phyloP scores from a whole-genome alignment of 768 basidiomycete species.

The Cyclocybe aegerita region DNA sequence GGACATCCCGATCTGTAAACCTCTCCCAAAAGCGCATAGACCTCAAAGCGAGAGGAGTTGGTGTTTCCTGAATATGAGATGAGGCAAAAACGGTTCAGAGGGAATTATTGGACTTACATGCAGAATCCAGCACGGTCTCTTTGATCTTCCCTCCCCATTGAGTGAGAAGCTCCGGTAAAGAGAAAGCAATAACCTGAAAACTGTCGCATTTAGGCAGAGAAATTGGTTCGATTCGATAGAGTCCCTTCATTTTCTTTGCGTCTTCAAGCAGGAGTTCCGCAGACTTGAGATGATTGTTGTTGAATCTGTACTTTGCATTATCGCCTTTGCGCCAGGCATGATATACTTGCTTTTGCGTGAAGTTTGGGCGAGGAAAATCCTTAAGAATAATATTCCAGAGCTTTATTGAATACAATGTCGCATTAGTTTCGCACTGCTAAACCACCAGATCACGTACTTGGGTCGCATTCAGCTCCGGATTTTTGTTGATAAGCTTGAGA shows the following conservation, averaged over 20 bases:
- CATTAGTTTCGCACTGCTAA: too few species aligned
- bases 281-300: slow-evolving; percentile 26
- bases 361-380: neutral
- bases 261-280: slow-evolving; percentile 21
- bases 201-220: slow-evolving; percentile 12
- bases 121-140: slow-evolving; percentile 28
- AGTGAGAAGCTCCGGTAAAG: slow-evolving; percentile 19
- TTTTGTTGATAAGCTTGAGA: neutral
- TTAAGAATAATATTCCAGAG: slow-evolving; percentile 10
- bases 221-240: too few species aligned
- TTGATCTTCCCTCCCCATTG: slow-evolving; percentile 20
- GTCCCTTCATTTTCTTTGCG: neutral
- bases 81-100: too few species aligned
- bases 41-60: slow-evolving; percentile 28
- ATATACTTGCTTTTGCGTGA: slow-evolving; percentile 18
- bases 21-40: slow-evolving; percentile 31
- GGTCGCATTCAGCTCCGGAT: neutral
- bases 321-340: slow-evolving; percentile 16
- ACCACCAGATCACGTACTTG: slow-evolving; percentile 3
- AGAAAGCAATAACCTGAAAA: slow-evolving; percentile 23
- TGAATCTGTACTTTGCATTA: slow-evolving; percentile 19
- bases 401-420: neutral
- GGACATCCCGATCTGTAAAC: slow-evolving; percentile 30
- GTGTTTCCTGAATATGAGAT: slow-evolving; percentile 34
- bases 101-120: too few species aligned